Base-by-base conservation (phyloP, 306 rosid genomes). In the Astragalus glycyphyllos region DNA sequence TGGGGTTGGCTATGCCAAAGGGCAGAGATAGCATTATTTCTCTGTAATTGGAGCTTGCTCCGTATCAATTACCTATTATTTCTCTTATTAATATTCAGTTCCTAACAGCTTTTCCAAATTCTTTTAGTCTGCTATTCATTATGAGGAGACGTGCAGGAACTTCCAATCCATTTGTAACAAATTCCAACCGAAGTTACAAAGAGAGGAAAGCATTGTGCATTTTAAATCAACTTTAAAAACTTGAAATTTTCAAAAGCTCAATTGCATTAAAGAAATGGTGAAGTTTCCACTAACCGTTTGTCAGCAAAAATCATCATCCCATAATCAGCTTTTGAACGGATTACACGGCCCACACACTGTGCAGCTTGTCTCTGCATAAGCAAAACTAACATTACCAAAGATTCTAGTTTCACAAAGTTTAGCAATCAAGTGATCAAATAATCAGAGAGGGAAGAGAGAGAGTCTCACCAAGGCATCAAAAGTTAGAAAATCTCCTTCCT, bases 251-350 rank as follows among this genome's bases (percentile, higher is more conserved):
- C n/a, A 47, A 31, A 14, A 13, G 6, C 51, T 10, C 61, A 38
- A 14, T 47, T 32, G 41, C 57, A 67, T 17, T 20, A 32, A 59
- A 59, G 29, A 12, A 50, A 66, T 12, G n/a, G 54, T n/a, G 6
- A 48, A 65, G 31, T 65, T 47, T 31, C 45, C 9, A 14, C 77
- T 10, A 74, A 91, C 99, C 97, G 86, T 77, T 94, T 94, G 86
- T 89, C 98, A 3, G 98, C 98, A 76, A 94, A 94, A 77, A 94
- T 89, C 98, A 91, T 94, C 98, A 94, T 94, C 35, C 98, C 98
- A 53, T 90, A 94, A 83, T 94, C 98, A 12, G 99, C 97, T 83
- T 94, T 94, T 13, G 99, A 94, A 23, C 97, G 87, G 73, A 94
- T 94, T 46, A 89, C 99, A 68, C 97, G 90, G 10, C 99, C 96